Percentiles rank a stretch among this genome's conserved stretches.
Evolutionary conservation across 116 monocot genomes (phyloP).

Genomic region (Trichopus zeylanicus): DNA sequence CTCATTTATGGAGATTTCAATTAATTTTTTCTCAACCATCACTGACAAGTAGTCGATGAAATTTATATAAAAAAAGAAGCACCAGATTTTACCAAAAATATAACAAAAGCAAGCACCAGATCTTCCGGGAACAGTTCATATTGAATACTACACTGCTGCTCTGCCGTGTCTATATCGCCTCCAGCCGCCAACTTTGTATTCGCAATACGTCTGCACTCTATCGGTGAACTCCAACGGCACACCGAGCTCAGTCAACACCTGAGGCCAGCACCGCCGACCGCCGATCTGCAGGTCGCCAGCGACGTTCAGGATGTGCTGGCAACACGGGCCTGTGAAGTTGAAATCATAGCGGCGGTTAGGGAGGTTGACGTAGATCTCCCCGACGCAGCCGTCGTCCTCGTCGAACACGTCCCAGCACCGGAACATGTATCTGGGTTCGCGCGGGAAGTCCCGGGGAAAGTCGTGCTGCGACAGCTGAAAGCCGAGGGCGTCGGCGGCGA

Average conservation of each 20-base stretch:
- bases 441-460: background rate
- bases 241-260: background rate
- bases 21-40: too few species aligned
- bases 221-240: background rate
- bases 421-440: background rate
- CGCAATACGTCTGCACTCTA: background rate
- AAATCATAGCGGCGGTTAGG: background rate
- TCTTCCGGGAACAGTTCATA: too few species aligned
- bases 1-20: too few species aligned
- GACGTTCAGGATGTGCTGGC: background rate
- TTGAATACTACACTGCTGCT: too few species aligned
- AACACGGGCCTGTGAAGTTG: constrained; percentile 1
- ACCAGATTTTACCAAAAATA: too few species aligned
- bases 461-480: too few species aligned
- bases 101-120: too few species aligned
- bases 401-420: background rate
- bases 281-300: background rate
- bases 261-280: background rate
- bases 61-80: too few species aligned
- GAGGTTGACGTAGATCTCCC: constrained; percentile 1
- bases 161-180: too few species aligned
- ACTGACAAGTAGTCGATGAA: too few species aligned
- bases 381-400: background rate
- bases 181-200: too few species aligned
- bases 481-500: too few species aligned